Evolutionary conservation across 768 basidiomycete species (phyloP).

Genomic region (Boletus rubropictus): DNA sequence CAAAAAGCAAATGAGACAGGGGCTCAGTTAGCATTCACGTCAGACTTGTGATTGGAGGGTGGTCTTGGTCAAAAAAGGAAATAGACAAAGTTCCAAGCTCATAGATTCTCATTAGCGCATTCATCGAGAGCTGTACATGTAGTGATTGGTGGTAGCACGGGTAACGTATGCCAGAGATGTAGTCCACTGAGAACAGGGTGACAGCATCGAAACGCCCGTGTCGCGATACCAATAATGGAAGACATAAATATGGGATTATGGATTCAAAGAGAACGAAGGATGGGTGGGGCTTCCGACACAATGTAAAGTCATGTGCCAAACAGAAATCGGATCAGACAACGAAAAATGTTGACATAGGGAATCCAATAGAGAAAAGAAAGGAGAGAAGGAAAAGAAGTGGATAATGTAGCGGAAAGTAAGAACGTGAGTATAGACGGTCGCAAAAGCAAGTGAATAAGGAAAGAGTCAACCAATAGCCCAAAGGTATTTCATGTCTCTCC

Average conservation of each 20-base stretch:
- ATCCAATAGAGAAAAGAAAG: constrained; percentile 13
- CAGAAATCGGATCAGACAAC: constrained; percentile 30
- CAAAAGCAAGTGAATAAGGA: constrained; percentile 46
- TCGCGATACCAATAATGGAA: constrained; percentile 28
- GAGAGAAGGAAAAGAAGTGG: constrained; percentile 20
- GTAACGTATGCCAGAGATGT: constrained; percentile 19
- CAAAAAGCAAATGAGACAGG: too few species aligned
- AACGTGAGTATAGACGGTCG: constrained; percentile 24
- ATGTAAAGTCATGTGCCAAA: constrained; percentile 24
- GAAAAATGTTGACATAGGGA: constrained; percentile 23
- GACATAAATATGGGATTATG: constrained; percentile 27
- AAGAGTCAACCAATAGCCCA: constrained; percentile 62
- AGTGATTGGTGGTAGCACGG: constrained; percentile 14
- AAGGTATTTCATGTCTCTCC: constrained; percentile 26
- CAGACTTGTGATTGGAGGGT: too few species aligned
- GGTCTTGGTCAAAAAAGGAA: too few species aligned
- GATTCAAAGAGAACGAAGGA: constrained; percentile 29
- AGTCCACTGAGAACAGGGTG: constrained; percentile 16
- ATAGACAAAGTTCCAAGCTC: too few species aligned
- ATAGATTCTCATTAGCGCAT: constrained; percentile 8
- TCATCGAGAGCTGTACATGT: constrained; percentile 5
- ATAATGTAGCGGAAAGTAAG: constrained; percentile 25
- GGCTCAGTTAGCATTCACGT: too few species aligned
- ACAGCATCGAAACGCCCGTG: constrained; percentile 19
- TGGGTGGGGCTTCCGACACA: constrained; percentile 21